phyloP scores from a whole-genome alignment of 441 rosid genomes.

The Erysimum pusillum region DNA sequence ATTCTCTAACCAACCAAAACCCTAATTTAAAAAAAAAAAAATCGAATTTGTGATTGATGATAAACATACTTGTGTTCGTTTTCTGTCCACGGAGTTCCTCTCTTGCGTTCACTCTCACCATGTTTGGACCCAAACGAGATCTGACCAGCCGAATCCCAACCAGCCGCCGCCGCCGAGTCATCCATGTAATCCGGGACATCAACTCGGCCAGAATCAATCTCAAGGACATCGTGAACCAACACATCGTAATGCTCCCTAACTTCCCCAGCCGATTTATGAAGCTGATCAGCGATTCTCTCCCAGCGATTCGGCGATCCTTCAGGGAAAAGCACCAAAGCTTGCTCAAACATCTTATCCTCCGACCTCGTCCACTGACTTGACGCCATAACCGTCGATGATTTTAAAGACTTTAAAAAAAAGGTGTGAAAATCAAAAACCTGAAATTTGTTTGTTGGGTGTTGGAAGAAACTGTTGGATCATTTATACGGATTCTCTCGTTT shows the following conservation, averaged over 20 bases:
- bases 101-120: conserved; percentile 63
- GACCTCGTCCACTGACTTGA: conserved; percentile 61
- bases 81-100: conserved; percentile 89
- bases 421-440: background rate
- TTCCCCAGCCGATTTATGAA: conserved; percentile 57
- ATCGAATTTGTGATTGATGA: background rate
- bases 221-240: conserved; percentile 61
- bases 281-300: conserved; percentile 59
- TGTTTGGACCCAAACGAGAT: conserved; percentile 56
- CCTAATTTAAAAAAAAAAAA: conserved; percentile 8
- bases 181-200: conserved; percentile 68
- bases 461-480: conserved; percentile 30
- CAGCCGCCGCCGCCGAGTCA: conserved; percentile 35
- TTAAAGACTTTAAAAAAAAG: background rate
- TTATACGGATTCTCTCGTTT: conserved; percentile 21
- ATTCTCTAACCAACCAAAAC: conserved; percentile 14
- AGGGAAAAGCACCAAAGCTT: conserved; percentile 61
- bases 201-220: conserved; percentile 78
- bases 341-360: conserved; percentile 81
- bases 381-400: conserved; percentile 21
- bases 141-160: conserved; percentile 62
- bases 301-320: conserved; percentile 70
- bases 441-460: conserved; percentile 26
- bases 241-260: conserved; percentile 67
- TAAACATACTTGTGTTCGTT: conserved; percentile 73